Percentiles rank a stretch among this genome's conserved stretches.
phyloP scores from a whole-genome alignment of 169 alveolate species.

The Ichthyophthirius multifiliis region DNA sequence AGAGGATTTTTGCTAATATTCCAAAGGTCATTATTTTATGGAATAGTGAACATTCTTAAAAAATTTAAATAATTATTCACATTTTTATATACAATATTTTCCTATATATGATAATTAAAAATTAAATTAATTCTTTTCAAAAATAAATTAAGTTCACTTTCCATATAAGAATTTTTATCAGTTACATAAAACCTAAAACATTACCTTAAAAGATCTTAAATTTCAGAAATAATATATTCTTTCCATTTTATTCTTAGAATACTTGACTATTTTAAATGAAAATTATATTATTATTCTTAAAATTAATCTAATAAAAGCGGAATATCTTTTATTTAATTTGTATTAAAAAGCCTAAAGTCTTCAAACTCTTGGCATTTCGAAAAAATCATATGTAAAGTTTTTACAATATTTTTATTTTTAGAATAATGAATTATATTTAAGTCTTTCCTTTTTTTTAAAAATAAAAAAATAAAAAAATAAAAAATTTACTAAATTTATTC shows the following conservation, averaged over 20 bases:
- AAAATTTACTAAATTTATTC: background rate
- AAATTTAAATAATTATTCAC: slow-evolving; percentile 20
- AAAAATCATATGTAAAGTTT: slow-evolving; percentile 23
- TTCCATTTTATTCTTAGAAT: slow-evolving; percentile 21
- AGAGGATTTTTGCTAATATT: slow-evolving; percentile 19
- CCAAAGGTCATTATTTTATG: background rate
- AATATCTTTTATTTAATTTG: background rate
- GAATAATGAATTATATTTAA: background rate
- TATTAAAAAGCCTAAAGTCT: background rate
- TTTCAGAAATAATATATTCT: slow-evolving; percentile 13
- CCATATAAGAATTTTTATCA: slow-evolving; percentile 21
- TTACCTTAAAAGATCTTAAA: slow-evolving; percentile 27
- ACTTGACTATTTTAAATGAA: background rate
- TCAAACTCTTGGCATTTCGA: slow-evolving; percentile 15
- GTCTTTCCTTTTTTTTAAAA: background rate
- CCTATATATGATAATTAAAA: slow-evolving; percentile 16
- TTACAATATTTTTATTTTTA: background rate
- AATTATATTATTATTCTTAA: background rate
- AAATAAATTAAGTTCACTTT: slow-evolving; percentile 18
- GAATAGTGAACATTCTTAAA: slow-evolving; percentile 20
- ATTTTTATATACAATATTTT: slow-evolving; percentile 29
- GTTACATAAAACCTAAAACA: slow-evolving; percentile 18
- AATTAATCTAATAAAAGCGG: slow-evolving; percentile 22
- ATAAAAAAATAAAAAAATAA: background rate
- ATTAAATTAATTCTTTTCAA: slow-evolving; percentile 31